Base-by-base conservation (phyloP, 1,284 basidiomycete genomes). In the Cutaneotrichosporon sp. region DNA sequence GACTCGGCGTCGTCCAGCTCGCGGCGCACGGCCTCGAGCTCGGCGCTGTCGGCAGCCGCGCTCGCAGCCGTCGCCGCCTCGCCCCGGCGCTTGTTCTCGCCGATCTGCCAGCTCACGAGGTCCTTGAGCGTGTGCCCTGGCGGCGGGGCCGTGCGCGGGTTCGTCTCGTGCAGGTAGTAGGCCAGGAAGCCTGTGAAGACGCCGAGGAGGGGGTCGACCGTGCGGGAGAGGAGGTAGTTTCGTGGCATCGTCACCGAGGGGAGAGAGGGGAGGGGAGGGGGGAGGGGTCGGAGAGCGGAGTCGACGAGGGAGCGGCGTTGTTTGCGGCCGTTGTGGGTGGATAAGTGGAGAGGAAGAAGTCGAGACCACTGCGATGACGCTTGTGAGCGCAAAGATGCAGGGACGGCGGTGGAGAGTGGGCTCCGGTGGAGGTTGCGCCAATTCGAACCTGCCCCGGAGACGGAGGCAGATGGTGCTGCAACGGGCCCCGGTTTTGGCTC, bases 111-210 rank as follows among this genome's bases (percentile, higher is more conserved):
- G 24, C 72, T 78, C 18, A 88, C 63, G 38, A 95, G 84, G 51
- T 84, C 81, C 8, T 75, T 64, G 24, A 95, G 80, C 34, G 84
- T 85, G 66, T 91, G 83, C 9, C 88, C 87, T n/a, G 83, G 81
- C 1, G 85, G 81, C 16, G 88, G 83, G 11, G 85, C 87, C 2
- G 88, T 90, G 55, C 91, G 86, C 6, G 92, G 92, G 76, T 94
- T 88, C 43, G 83, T 89, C 77, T 94, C 91, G 79, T 90, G 86
- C 24, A 95, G 84, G 74, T 90, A 87, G 77, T 87, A 94, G 1
- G 92, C 92, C 49, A 93, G 81, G 47, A 88, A 77, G 20, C 92
- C 79, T 1, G 91, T 93, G 75, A 92, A 91, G 49, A 91, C 79
- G 14, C 90, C 91, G 20, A 94, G 80, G 27, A 91, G 64, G 18